Conservation (phyloP, 1,284 basidiomycete genomes). For the Grifola frondosa region DNA sequence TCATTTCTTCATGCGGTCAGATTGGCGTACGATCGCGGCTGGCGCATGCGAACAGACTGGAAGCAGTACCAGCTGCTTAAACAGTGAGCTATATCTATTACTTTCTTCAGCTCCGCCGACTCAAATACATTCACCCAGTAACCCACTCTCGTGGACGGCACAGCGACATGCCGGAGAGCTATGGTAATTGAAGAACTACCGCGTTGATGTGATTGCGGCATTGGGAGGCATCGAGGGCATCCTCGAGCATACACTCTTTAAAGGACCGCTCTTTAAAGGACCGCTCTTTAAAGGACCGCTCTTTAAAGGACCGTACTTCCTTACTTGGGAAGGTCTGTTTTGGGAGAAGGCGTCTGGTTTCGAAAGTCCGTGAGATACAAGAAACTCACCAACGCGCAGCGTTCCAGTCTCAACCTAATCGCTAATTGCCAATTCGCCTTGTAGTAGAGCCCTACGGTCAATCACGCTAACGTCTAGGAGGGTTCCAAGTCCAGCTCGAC, state of each 20-base stretch:
- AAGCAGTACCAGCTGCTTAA: slow-evolving; percentile 95
- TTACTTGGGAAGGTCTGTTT: too few species aligned
- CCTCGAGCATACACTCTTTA: slow-evolving; percentile 95
- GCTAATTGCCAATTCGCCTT: slow-evolving; percentile 98
- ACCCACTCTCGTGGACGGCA: slow-evolving; percentile 98
- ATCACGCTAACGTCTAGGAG: slow-evolving; percentile 97
- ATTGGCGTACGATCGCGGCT: slow-evolving; percentile 95
- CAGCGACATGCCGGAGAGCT: slow-evolving; percentile 97
- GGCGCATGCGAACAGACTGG: slow-evolving; percentile 94
- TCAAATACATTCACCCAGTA: slow-evolving; percentile 53
- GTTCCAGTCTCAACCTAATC: slow-evolving; percentile 95
- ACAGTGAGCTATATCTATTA: slow-evolving; percentile 49
- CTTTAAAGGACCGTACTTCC: too few species aligned
- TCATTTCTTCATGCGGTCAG: slow-evolving; percentile 43
- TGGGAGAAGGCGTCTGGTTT: slow-evolving; percentile 95
- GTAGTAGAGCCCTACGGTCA: slow-evolving; percentile 98
- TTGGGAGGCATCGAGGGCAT: slow-evolving; percentile 98
- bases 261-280: slow-evolving; percentile 95
- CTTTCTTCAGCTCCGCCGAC: neutral
- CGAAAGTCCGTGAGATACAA: slow-evolving; percentile 96
- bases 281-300: too few species aligned
- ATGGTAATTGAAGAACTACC: slow-evolving; percentile 97
- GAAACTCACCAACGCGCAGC: slow-evolving; percentile 92
- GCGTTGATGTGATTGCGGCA: slow-evolving; percentile 96
- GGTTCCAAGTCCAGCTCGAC: slow-evolving; percentile 99